Base-by-base conservation (phyloP, 306 rosid genomes). In the Prunus davidiana region DNA sequence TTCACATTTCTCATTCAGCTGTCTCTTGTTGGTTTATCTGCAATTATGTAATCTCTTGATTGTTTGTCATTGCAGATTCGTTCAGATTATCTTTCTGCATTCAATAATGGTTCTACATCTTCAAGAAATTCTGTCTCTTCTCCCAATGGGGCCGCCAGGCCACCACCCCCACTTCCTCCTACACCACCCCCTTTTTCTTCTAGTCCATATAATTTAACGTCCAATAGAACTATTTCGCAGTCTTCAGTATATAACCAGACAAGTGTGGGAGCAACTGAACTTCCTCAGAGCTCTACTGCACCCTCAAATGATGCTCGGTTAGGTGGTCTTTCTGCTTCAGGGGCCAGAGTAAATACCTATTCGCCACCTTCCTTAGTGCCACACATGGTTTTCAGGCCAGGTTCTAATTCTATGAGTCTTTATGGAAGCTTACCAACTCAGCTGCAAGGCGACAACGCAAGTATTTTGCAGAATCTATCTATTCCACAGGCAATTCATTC, bases 151-250 rank as follows among this genome's bases (percentile, higher is more conserved):
- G 87, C 85, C 67, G 88, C 76, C 76, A 88, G 99, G 84, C 87
- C 84, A 20, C 96, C 92, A 52, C 98, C 98, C 56, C 99, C 99
- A 4, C 99, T 95, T 81, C 99, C 99, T 71, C 97, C 91, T 38
- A 95, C 97, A 28, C 97, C 97, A 20, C 96, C 99, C 68, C 98
- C 97, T 76, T 90, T 60, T 87, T 87, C 89, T 66, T 86, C 97
- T 57, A 84, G 87, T 83, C 84, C 92, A 20, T 88, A 84, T 80
- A 90, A 94, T 84, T 58, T 87, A 75, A 46, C 90, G 18, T 72
- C 92, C 52, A 82, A 67, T 61, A 95, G 90, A 87, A 60, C 88
- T 70, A 79, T 73, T 58, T 70, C 91, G 47, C 93, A 87, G 63
- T 75, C 96, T 62, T 83, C 90, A 19, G 72, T 51, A 54, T 93